Base-by-base conservation (phyloP, 1,284 basidiomycete species). In the Pyrrhoderma lamaoense region DNA sequence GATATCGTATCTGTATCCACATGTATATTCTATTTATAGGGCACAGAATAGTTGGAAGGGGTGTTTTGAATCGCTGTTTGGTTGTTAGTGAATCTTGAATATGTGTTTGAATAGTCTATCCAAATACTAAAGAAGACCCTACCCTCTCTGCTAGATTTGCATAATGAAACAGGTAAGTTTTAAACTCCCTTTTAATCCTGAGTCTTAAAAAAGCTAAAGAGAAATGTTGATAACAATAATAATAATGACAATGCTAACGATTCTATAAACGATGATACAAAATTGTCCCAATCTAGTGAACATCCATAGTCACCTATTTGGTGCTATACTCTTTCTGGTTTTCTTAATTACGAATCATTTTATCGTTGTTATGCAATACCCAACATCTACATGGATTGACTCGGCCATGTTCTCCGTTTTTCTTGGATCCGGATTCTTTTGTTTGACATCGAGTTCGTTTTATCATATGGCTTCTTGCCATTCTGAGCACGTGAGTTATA, bases 291-390 rank as follows among this genome's bases (percentile, higher is more conserved):
- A 5, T 31, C 11, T 56, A 92, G 89, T 95, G 56, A 95, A 96
- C 67, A 93, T 95, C 48, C 90, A 93, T 66, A 88, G 78, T 47
- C 93, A 95, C 63, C 72, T 93, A 7, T 77, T 81, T 71, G 90
- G 85, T 25, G 83, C 85, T 14, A 62, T 82, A 9, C 61, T 89
- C 47, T 92, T 93, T 63, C 51, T 70, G 31, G 60, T 70, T 16
- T 76, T 82, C 59, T 70, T 90, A 49, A 64, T 85, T 45, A 67
- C 68, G 52, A 76, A 77, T 2, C 67, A 71, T 40, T 67, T 73
- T 8, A 71, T 70, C 52, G 70, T 83, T 59, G 65, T 82, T 48
- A 65, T 65, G 25, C 64, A 67, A 38, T 71, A 82, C 57, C 70
- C 71, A 11, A 67, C 70, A 22, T 71, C 79, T 23, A 79, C 78